Evolutionary conservation across 257 asterid genomes (phyloP).

Genomic region (Salvia hispanica): DNA sequence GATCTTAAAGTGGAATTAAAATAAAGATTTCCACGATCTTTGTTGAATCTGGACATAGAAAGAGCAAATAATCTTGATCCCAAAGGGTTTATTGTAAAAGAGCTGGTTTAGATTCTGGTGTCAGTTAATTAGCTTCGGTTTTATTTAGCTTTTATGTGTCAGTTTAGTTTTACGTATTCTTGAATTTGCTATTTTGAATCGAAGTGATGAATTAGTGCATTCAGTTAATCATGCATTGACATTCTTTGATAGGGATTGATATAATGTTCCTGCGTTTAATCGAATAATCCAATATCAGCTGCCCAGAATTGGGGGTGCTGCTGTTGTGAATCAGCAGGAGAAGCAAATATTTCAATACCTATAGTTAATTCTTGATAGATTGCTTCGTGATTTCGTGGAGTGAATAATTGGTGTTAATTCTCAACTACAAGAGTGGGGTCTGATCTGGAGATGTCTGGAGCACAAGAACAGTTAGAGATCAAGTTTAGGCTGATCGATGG

Average conservation of each 20-base stretch:
- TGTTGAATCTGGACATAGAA: constrained; percentile 18
- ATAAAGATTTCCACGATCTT: not conserved
- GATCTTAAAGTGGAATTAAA: constrained; percentile 15
- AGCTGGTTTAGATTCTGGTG: constrained; percentile 35
- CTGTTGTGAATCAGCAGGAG: constrained; percentile 34
- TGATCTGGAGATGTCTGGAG: constrained; percentile 57
- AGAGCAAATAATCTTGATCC: constrained; percentile 7
- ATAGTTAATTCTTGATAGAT: constrained; percentile 36
- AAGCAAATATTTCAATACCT: constrained; percentile 13
- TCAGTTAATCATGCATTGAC: not conserved
- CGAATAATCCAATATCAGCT: constrained; percentile 23
- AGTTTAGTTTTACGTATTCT: not conserved
- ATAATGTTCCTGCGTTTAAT: constrained; percentile 6
- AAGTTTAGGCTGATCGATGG: constrained; percentile 92
- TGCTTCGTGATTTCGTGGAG: constrained; percentile 25
- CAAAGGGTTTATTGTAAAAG: constrained; percentile 16
- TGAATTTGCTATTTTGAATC: constrained; percentile 19
- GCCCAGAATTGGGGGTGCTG: constrained; percentile 37
- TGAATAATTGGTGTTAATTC: constrained; percentile 35
- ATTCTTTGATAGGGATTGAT: constrained; percentile 21
- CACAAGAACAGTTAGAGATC: constrained; percentile 79
- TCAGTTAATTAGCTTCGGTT: constrained; percentile 27
- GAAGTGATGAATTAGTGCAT: not conserved
- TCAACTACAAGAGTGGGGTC: constrained; percentile 24
- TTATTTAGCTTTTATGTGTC: constrained; percentile 1